phyloP scores from a whole-genome alignment of 2,329 filamentous ascomycete genomes.

The Fusarium praegraminearum region DNA sequence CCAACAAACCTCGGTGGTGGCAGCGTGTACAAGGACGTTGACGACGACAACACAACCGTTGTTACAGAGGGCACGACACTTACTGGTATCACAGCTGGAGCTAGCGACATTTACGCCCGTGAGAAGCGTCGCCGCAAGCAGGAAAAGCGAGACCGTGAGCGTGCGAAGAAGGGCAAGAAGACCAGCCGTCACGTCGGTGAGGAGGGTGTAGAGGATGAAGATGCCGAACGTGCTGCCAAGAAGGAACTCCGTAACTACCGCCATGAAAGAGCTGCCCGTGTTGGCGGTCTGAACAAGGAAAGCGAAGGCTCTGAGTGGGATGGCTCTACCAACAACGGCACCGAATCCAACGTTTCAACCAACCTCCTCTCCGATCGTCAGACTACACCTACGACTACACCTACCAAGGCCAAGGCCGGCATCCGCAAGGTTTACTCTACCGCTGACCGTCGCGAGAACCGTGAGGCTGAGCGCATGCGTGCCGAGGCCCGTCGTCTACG shows the following conservation, averaged over 20 bases:
- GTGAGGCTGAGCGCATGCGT: slow-evolving; percentile 67
- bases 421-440: slow-evolving; percentile 74
- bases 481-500: slow-evolving; percentile 68
- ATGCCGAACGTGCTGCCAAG: slow-evolving; percentile 72
- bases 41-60: slow-evolving; percentile 60
- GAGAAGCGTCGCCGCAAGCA: slow-evolving; percentile 68
- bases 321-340: slow-evolving; percentile 72
- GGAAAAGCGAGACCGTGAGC: slow-evolving; percentile 59
- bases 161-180: slow-evolving; percentile 59
- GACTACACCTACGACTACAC: slow-evolving; percentile 67
- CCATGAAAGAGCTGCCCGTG: slow-evolving; percentile 84
- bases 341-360: slow-evolving; percentile 72
- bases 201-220: slow-evolving; percentile 72
- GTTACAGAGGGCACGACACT: slow-evolving; percentile 61
- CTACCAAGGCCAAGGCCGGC: slow-evolving; percentile 55
- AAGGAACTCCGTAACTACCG: slow-evolving; percentile 85
- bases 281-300: slow-evolving; percentile 88
- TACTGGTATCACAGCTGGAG: slow-evolving; percentile 69
- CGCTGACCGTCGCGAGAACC: slow-evolving; percentile 64
- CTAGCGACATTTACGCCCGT: slow-evolving; percentile 66
- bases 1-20: slow-evolving; percentile 89
- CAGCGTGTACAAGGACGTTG: slow-evolving; percentile 81
- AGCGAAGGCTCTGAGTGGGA: slow-evolving; percentile 85
- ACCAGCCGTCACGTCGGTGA: slow-evolving; percentile 63
- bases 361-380: slow-evolving; percentile 71